A percentile compares a stretch with the other conserved stretches of the same genome.
phyloP scores from a whole-genome alignment of 2,329 filamentous ascomycete genomes.

The Colletotrichum sp. region DNA sequence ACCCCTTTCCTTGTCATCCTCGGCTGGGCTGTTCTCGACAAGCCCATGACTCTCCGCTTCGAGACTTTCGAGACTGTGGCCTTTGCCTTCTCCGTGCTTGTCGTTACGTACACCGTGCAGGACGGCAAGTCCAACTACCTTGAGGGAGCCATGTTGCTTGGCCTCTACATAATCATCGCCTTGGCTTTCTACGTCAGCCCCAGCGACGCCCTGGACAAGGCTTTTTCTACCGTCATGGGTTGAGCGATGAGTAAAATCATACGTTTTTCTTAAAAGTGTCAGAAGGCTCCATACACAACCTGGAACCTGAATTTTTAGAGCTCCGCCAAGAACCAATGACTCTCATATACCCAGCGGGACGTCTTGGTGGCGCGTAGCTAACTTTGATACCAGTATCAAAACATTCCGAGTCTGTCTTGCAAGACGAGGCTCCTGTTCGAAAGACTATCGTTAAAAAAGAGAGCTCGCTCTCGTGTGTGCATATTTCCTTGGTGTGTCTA shows the following conservation, averaged over 20 bases:
- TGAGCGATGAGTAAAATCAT: background rate
- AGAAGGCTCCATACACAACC: background rate
- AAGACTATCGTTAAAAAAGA: background rate
- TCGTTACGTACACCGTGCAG: constrained; percentile 78
- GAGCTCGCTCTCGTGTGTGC: background rate
- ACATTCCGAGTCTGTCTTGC: background rate
- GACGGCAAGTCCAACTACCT: constrained; percentile 87
- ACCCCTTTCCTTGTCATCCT: constrained; percentile 82
- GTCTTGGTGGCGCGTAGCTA: background rate
- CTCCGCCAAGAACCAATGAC: background rate
- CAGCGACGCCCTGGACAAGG: constrained; percentile 49
- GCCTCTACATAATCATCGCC: constrained; percentile 64
- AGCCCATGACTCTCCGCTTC: constrained; percentile 80
- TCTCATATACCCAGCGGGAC: background rate
- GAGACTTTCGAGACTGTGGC: constrained; percentile 81
- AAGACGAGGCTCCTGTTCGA: background rate
- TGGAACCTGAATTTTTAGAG: background rate
- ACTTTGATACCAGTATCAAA: background rate
- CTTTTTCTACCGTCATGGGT: constrained; percentile 5
- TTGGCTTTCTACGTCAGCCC: constrained; percentile 65
- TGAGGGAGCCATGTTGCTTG: constrained; percentile 73
- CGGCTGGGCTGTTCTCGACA: constrained; percentile 75
- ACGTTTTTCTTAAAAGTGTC: background rate
- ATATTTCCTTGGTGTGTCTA: constrained; percentile 14
- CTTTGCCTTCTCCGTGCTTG: constrained; percentile 76